Base-by-base conservation (phyloP, 2,329 filamentous ascomycete genomes). In the Monosporascus ibericus region DNA sequence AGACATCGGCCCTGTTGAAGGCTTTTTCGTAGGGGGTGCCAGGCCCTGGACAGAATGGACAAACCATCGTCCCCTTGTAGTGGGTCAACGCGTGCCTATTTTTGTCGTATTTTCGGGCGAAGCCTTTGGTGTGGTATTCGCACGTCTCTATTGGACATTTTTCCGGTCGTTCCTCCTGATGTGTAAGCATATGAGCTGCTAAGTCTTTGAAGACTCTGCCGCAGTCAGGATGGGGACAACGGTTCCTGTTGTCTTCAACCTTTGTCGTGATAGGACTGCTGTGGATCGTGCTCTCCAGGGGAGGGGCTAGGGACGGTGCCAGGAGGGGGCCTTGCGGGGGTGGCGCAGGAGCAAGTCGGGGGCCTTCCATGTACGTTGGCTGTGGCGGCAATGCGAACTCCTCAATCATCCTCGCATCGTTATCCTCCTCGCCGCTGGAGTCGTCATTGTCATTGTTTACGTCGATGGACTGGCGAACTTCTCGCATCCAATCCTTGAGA, bases 21-120 rank as follows among this genome's bases (percentile, higher is more conserved):
- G 88, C 92, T 81, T 96, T 96, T 72, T 96, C 92, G 1, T 88
- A 87, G 7, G 90, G 82, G 5, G 90, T 92, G 4, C 92, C 92
- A 27, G 89, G 90, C 36, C 90, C 90, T 1, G 91, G 90, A 64
- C 92, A 96, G 75, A 96, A 96, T 30, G 90, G 91, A 67, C 92
- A 96, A 24, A 96, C 90, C 92, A 96, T 96, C 48, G 89, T 96
- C 40, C 92, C 92, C 74, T 96, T 96, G 80, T 96, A 96, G 70
- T 96, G 92, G 5, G 92, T 96, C 57, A 96, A 72, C 5, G 91
- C 95, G 70, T 96, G 92, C 44, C 92, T 79, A 73, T 96, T 96
- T 79, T 95, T 95, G 76, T 96, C 92, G 68, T 96, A 96, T 72
- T 96, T 96, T 62, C 92, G 81, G 11, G 92, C 91, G 66, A 96